Conservation (phyloP, 2,329 filamentous ascomycete species). For the Pseudogymnoascus sp. region DNA sequence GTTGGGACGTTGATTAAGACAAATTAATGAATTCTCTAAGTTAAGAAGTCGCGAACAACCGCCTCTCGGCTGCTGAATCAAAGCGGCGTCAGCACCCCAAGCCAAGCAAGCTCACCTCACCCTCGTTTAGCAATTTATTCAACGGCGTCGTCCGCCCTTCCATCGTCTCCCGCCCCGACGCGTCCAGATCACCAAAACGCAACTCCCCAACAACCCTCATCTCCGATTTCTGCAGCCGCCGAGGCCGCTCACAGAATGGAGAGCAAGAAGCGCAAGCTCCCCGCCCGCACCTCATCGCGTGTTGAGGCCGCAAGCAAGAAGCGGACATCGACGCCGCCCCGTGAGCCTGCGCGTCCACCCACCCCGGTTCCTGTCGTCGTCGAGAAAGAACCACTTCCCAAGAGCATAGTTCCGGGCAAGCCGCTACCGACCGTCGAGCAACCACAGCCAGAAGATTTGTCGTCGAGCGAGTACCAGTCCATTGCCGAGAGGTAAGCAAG, state of each 20-base stretch:
- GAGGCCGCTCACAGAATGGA: conserved; percentile 41
- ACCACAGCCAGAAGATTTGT: conserved; percentile 56
- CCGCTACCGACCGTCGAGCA: conserved; percentile 63
- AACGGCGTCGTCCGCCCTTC: conserved; percentile 10
- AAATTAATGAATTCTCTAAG: background rate
- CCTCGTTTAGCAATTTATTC: conserved; percentile 13
- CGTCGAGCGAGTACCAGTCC: conserved; percentile 61
- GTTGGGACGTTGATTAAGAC: background rate
- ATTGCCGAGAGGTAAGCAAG: conserved; percentile 58
- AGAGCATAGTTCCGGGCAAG: conserved; percentile 54
- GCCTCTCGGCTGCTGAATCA: conserved; percentile 3
- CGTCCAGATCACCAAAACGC: conserved; percentile 15
- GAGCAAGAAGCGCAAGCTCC: conserved; percentile 56
- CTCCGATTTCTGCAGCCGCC: background rate
- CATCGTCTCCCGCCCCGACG: conserved; percentile 16
- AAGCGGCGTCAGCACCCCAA: background rate
- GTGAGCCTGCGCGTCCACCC: conserved; percentile 34
- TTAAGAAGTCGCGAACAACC: background rate
- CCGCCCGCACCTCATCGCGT: conserved; percentile 53
- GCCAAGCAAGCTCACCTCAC: conserved; percentile 11
- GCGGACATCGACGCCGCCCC: conserved; percentile 48
- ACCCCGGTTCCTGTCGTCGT: conserved; percentile 26
- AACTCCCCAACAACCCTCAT: conserved; percentile 13
- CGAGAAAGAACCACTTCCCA: conserved; percentile 44
- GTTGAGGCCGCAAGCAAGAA: conserved; percentile 53